phyloP scores from a whole-genome alignment of 2,329 filamentous ascomycete species.

The Alternaria postmessia region DNA sequence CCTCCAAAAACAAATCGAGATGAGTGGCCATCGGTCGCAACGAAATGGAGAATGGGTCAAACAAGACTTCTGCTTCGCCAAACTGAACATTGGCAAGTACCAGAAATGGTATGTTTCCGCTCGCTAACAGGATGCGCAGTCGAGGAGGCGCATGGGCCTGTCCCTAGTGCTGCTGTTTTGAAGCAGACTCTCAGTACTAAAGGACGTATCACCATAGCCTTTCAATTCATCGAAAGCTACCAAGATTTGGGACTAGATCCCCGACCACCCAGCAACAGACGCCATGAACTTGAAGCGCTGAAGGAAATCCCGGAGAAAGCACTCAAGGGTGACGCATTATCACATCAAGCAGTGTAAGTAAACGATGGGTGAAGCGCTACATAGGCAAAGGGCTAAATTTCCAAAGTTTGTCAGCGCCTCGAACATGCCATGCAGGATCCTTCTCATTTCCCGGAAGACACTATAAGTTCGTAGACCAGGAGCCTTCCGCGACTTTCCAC shows the following conservation, averaged over 20 bases:
- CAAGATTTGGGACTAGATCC: neutral
- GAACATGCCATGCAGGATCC: too few relatives aligned
- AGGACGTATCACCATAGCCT: neutral
- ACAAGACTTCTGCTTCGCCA: conserved; percentile 13
- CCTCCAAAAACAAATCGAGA: neutral
- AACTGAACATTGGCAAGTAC: conserved; percentile 18
- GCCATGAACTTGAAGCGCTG: neutral
- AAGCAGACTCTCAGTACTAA: neutral
- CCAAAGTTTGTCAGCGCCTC: too few relatives aligned
- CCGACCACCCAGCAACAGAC: neutral
- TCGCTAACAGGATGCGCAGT: neutral
- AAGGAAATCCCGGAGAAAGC: conserved; percentile 15
- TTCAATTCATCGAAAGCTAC: neutral
- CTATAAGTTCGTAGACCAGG: neutral
- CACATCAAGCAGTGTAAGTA: conserved; percentile 19
- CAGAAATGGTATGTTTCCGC: neutral
- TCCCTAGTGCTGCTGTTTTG: neutral
- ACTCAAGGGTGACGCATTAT: conserved; percentile 20
- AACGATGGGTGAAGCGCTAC: too few relatives aligned
- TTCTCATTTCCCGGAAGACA: neutral
- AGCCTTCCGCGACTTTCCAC: conserved; percentile 11
- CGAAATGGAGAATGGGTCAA: neutral
- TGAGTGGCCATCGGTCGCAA: neutral
- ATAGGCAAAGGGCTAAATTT: too few relatives aligned
- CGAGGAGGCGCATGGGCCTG: neutral